Evolutionary conservation across 2,329 filamentous ascomycete species (phyloP), one percentile per base, ranked within the genome.

Genomic region (Paraphaeosphaeria sporulosa): DNA sequence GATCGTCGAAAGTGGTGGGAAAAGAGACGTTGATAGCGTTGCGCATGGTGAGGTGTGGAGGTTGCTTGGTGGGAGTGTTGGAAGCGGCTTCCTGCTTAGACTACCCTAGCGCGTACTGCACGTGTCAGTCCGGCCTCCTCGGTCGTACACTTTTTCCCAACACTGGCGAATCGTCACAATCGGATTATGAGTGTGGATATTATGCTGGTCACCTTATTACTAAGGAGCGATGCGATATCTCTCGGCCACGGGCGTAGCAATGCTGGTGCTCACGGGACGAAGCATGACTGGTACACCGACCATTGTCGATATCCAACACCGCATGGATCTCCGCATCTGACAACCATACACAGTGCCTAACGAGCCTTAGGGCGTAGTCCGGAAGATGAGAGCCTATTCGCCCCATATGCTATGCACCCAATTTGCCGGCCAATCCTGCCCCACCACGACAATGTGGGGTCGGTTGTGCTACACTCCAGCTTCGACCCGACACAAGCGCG

Each of bases 371-470:
- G 23, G 13, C 21, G 58, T 53, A 57, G 55, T 46, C 57, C 57
- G 53, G 58, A 51, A 55, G 38, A 50, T 12, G 23, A 49, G 17
- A 17, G 27, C 27, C 58, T 55, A 40, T 50, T 30, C 21, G 23
- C 27, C 19, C 38, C n/a, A 34, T 25, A 21, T 40, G 13, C 53
- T 34, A 40, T 52, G 56, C 55, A 48, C 47, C 54, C 57, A 64
- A 67, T 68, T 69, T 70, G 64, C 70, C 70, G 69, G 58, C 34
- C 30, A 52, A 50, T 56, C 25, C 51, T 65, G 71, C 71, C 71
- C 71, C 71, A 73, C 71, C 66, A 63, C 57, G 55, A 44, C n/a
- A 64, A 70, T 74, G 71, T 73, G 71, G 71, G 71, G 71, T 70
- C 25, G n/a, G n/a, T n/a, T 38, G 42, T n/a, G 15, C 19, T 55